Evolutionary conservation across 2,329 filamentous ascomycete genomes (phyloP).

Genomic region (Thelonectria blattea): DNA sequence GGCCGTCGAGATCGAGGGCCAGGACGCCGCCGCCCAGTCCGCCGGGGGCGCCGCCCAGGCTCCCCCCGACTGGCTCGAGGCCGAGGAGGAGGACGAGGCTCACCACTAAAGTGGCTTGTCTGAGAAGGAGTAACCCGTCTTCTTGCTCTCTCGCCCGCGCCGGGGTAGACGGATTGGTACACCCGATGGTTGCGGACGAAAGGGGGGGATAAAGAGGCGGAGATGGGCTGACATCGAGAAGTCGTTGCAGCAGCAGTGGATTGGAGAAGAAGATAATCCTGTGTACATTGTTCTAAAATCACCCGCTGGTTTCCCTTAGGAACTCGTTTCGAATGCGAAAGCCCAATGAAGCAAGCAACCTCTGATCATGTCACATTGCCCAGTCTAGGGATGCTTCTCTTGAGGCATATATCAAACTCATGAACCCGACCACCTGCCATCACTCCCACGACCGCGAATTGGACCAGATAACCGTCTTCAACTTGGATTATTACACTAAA

Average conservation of each 20-base stretch:
- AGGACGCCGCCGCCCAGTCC: constrained; percentile 67
- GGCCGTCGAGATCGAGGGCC: constrained; percentile 92
- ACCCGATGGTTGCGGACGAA: constrained; percentile 19
- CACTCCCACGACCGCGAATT: background rate
- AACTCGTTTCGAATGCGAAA: constrained; percentile 42
- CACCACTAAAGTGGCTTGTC: constrained; percentile 56
- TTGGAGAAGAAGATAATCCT: constrained; percentile 40
- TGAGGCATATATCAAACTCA: constrained; percentile 10
- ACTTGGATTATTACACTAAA: background rate
- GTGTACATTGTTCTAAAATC: constrained; percentile 47
- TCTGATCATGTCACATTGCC: background rate
- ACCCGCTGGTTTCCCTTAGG: constrained; percentile 42
- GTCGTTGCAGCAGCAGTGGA: constrained; percentile 30
- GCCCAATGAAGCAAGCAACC: constrained; percentile 36
- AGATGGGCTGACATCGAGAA: constrained; percentile 20
- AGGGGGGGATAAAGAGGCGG: constrained; percentile 27
- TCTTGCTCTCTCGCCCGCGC: constrained; percentile 2
- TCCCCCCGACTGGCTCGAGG: constrained; percentile 79
- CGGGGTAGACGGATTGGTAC: constrained; percentile 13
- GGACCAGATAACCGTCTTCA: background rate
- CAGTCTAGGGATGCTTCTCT: background rate
- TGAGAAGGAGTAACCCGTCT: constrained; percentile 20
- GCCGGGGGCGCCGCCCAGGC: constrained; percentile 61
- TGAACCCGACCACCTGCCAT: background rate
- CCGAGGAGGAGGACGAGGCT: constrained; percentile 67